Percentiles rank a stretch among this genome's conserved stretches.
Conservation (phyloP, 768 basidiomycete species). For the Erythrobasidium yunnanense region DNA sequence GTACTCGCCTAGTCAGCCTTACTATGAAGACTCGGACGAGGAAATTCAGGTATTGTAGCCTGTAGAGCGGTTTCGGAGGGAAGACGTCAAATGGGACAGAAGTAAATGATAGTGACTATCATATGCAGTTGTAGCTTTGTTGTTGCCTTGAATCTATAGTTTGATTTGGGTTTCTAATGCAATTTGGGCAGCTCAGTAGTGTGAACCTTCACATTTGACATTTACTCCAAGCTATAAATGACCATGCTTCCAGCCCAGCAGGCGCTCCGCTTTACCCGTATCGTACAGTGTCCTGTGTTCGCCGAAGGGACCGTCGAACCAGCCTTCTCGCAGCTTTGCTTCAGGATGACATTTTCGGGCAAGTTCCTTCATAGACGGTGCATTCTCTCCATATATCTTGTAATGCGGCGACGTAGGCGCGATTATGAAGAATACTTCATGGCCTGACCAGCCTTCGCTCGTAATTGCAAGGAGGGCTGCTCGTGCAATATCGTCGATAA, state of each 20-base stretch:
- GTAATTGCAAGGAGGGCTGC: not conserved
- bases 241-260: not conserved
- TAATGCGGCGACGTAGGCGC: not conserved
- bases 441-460: not conserved
- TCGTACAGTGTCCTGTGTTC: not conserved
- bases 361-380: not conserved
- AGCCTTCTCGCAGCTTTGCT: not conserved
- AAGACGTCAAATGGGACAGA: too few relatives aligned
- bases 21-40: not conserved
- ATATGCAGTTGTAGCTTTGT: too few relatives aligned
- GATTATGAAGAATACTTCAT: not conserved
- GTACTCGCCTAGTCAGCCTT: not conserved
- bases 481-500: not conserved
- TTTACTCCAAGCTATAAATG: too few relatives aligned
- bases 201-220: too few relatives aligned
- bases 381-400: not conserved
- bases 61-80: too few relatives aligned
- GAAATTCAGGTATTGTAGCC: not conserved
- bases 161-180: too few relatives aligned
- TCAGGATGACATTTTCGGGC: not conserved
- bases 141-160: too few relatives aligned
- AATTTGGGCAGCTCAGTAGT: not conserved
- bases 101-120: too few relatives aligned
- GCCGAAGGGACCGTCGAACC: not conserved
- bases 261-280: not conserved